These are phyloP conservation scores for Cladosporium colombiae DNA, from an alignment of 2,329 filamentous ascomycete species.

Conservation along the genomic window DNA sequence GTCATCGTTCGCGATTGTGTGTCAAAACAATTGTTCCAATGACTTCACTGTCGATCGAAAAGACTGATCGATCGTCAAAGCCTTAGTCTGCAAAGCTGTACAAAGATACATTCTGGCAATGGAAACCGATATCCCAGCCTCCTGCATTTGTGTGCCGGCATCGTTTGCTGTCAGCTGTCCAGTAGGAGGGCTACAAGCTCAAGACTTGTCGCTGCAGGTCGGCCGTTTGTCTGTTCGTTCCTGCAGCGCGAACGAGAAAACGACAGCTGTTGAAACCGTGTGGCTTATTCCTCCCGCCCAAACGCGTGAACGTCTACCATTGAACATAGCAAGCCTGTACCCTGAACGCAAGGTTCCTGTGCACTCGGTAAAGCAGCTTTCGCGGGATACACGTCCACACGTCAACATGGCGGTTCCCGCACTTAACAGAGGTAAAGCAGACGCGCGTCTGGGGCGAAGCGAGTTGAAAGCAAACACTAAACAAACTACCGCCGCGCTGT, in stretches of 20 bases:
- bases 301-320: background rate
- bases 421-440: background rate
- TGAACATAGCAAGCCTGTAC: background rate
- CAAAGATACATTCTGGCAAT: background rate
- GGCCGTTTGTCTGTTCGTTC: constrained; percentile 18
- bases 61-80: background rate
- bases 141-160: constrained; percentile 1
- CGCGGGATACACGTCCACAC: background rate
- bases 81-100: background rate
- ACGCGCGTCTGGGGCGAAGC: background rate
- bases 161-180: background rate
- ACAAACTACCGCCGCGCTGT: background rate
- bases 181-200: constrained; percentile 10
- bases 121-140: constrained; percentile 9
- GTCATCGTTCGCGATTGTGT: background rate
- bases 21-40: background rate
- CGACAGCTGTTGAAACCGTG: constrained; percentile 6
- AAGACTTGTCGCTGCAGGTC: constrained; percentile 13
- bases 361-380: background rate
- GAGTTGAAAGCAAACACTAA: background rate
- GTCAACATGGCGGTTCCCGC: background rate
- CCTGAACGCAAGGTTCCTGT: background rate
- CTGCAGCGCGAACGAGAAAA: constrained; percentile 8
- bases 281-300: constrained; percentile 13
- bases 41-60: background rate